A percentile compares a stretch with the other conserved stretches of the same genome.
Evolutionary conservation across 2,329 filamentous ascomycete species (phyloP).

Genomic region (Fusarium sp.): DNA sequence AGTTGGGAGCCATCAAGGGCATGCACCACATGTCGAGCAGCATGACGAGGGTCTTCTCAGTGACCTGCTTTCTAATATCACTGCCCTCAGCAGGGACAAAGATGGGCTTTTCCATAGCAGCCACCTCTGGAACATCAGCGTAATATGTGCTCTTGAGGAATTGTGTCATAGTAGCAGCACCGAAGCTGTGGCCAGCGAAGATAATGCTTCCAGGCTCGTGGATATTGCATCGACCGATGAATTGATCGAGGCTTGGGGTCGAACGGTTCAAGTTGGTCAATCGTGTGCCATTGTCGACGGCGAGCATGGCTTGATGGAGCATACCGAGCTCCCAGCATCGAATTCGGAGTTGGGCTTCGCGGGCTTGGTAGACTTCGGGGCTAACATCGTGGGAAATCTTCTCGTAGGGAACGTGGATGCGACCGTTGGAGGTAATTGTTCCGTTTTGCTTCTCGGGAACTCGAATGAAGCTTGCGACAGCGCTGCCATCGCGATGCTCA

Average conservation of each 20-base stretch:
- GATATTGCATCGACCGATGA: slow-evolving; percentile 70
- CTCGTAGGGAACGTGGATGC: slow-evolving; percentile 56
- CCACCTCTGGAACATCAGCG: slow-evolving; percentile 56
- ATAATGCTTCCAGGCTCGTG: slow-evolving; percentile 75
- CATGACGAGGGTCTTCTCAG: slow-evolving; percentile 69
- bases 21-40: slow-evolving; percentile 85
- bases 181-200: slow-evolving; percentile 84
- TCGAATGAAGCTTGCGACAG: slow-evolving; percentile 77
- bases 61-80: slow-evolving; percentile 70
- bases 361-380: slow-evolving; percentile 69
- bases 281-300: slow-evolving; percentile 65
- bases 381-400: slow-evolving; percentile 69
- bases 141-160: slow-evolving; percentile 83
- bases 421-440: slow-evolving; percentile 36
- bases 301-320: slow-evolving; percentile 71
- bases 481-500: slow-evolving; percentile 84
- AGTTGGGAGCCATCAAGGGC: slow-evolving; percentile 70
- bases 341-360: slow-evolving; percentile 77
- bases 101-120: slow-evolving; percentile 62
- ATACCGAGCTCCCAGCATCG: slow-evolving; percentile 81
- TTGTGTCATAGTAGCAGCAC: slow-evolving; percentile 76
- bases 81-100: slow-evolving; percentile 66
- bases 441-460: slow-evolving; percentile 59
- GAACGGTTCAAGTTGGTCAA: slow-evolving; percentile 63
- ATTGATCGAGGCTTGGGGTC: slow-evolving; percentile 61